Conservation (phyloP, 805 yeast species). For the Yamadazyma paraphyllophila region DNA sequence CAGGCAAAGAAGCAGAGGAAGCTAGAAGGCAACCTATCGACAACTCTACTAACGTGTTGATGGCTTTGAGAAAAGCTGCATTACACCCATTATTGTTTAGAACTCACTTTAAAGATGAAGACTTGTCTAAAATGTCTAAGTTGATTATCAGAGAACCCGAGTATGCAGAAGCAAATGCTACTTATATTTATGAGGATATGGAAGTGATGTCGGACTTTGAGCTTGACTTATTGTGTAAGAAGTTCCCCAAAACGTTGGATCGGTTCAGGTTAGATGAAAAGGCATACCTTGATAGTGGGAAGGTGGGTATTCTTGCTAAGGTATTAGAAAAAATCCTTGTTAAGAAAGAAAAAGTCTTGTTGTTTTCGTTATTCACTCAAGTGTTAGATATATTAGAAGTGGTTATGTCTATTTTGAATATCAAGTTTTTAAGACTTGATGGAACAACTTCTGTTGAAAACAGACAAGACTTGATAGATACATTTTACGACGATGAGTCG, state of each 20-base stretch:
- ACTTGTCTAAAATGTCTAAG: constrained; percentile 64
- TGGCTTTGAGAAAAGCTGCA: constrained; percentile 89
- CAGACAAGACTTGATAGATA: constrained; percentile 88
- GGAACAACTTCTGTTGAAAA: constrained; percentile 94
- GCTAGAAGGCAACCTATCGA: constrained; percentile 34
- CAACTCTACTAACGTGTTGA: constrained; percentile 66
- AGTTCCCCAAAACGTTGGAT: constrained; percentile 65
- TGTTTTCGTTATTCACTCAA: constrained; percentile 92
- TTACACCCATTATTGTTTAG: constrained; percentile 89
- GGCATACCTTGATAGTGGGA: constrained; percentile 70
- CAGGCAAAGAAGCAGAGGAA: constrained; percentile 34
- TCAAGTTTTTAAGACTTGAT: constrained; percentile 81
- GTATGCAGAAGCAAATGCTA: constrained; percentile 73
- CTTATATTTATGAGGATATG: constrained; percentile 90
- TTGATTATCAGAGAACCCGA: constrained; percentile 79
- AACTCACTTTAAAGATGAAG: constrained; percentile 53
- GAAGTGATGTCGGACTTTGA: constrained; percentile 91
- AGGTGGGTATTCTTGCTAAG: constrained; percentile 55
- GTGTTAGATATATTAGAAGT: constrained; percentile 83
- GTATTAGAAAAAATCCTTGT: constrained; percentile 57
- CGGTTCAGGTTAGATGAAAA: constrained; percentile 52
- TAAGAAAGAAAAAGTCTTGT: constrained; percentile 63
- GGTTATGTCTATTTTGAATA: constrained; percentile 59
- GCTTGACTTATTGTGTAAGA: constrained; percentile 67
- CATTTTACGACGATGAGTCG: constrained; percentile 73